Evolutionary conservation across 179 eudicot species (phyloP).

Genomic region (Silene coronaria): DNA sequence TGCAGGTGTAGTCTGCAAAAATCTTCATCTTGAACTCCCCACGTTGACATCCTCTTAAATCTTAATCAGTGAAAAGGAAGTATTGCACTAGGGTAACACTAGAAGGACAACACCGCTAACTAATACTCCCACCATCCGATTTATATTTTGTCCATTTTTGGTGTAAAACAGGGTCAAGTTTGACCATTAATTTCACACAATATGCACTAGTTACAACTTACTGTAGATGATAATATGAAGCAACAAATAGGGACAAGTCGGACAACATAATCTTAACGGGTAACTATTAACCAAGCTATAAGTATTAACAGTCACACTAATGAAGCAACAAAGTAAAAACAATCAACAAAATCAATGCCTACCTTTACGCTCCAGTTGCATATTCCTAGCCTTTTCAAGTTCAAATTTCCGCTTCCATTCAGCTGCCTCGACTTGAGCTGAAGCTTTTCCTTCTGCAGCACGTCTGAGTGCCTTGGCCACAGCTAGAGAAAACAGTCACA

Average conservation of each 20-base stretch:
- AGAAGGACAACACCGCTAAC: too few species aligned
- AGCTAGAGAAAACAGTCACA: slow-evolving; percentile 42
- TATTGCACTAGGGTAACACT: too few species aligned
- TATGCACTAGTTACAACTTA: too few species aligned
- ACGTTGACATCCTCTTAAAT: too few species aligned
- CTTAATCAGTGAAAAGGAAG: too few species aligned
- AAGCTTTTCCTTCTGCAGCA: slow-evolving; percentile 90
- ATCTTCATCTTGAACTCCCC: too few species aligned
- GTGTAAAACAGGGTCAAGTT: too few species aligned
- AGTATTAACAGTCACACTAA: background rate
- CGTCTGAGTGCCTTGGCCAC: slow-evolving; percentile 82
- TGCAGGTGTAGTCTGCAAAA: background rate
- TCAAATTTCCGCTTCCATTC: slow-evolving; percentile 99
- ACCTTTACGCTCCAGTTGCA: slow-evolving; percentile 75
- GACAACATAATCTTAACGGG: background rate
- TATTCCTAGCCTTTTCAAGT: slow-evolving; percentile 64
- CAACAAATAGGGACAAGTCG: too few species aligned
- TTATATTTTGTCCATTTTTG: too few species aligned
- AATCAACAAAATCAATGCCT: background rate
- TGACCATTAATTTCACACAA: too few species aligned
- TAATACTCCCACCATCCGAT: too few species aligned
- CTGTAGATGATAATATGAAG: too few species aligned
- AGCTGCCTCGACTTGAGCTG: slow-evolving; percentile 93
- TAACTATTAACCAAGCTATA: background rate
- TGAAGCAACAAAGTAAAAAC: background rate